A percentile compares a stretch with the other conserved stretches of the same genome.
Conservation (phyloP, 257 asterid genomes). For the Primulina huaijiensis region DNA sequence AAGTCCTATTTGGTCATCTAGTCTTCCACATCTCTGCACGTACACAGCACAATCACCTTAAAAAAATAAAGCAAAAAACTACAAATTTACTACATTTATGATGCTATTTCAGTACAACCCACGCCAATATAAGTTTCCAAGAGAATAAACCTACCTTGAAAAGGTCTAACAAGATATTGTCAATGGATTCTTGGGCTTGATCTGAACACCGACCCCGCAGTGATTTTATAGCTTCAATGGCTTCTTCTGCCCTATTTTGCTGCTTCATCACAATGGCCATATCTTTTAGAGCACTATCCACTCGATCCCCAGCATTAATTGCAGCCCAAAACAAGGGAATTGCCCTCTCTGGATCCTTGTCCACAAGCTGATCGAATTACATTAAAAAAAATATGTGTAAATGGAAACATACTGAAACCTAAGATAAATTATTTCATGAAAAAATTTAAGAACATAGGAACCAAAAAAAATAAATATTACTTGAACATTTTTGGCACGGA, state of each 20-base stretch:
- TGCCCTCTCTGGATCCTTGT: slow-evolving; percentile 77
- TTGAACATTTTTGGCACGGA: slow-evolving; percentile 55
- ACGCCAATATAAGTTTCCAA: too few species aligned
- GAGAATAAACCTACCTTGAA: slow-evolving; percentile 49
- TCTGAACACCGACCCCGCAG: slow-evolving; percentile 82
- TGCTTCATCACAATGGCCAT: slow-evolving; percentile 97
- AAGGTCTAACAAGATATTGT: slow-evolving; percentile 74
- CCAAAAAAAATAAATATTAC: too few species aligned
- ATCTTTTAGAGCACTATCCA: slow-evolving; percentile 91
- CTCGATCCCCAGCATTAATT: slow-evolving; percentile 86
- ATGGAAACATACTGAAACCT: too few species aligned
- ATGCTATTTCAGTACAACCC: too few species aligned
- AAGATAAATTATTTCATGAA: too few species aligned
- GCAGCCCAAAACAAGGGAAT: slow-evolving; percentile 91
- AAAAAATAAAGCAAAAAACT: too few species aligned
- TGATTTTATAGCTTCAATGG: slow-evolving; percentile 90
- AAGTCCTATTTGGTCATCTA: too few species aligned
- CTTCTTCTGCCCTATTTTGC: slow-evolving; percentile 78
- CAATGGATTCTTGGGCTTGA: slow-evolving; percentile 85
- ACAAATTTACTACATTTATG: too few species aligned
- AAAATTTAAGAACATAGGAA: too few species aligned
- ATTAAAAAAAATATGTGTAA: too few species aligned
- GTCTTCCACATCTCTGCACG: too few species aligned
- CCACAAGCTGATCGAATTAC: slow-evolving; percentile 31
- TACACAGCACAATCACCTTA: too few species aligned